These are phyloP conservation scores for Alloteropsis angusta DNA, from an alignment of 202 grass and related monocot species.

Conservation along the genomic window DNA sequence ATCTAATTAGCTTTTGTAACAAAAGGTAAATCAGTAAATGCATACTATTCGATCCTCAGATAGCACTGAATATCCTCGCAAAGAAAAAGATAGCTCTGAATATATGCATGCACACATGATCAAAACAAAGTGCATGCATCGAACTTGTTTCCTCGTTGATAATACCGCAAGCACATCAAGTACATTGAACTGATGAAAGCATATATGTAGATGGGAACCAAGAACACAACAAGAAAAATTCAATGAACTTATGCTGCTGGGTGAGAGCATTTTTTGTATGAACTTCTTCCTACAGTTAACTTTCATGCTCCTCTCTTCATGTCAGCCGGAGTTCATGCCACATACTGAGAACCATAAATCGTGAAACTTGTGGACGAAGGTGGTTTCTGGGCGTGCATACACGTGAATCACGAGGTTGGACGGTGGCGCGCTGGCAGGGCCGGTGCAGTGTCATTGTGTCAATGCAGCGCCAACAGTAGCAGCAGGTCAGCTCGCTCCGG, in stretches of 20 bases:
- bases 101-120: neutral
- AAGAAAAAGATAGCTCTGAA: neutral
- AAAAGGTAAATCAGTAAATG: neutral
- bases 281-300: neutral
- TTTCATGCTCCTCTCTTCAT: neutral
- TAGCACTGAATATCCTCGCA: neutral
- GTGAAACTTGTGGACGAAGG: neutral
- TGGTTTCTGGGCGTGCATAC: neutral
- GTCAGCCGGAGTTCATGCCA: neutral
- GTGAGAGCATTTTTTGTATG: neutral
- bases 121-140: neutral
- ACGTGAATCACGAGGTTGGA: neutral
- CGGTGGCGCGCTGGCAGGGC: neutral
- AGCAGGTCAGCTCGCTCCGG: neutral
- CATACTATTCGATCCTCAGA: neutral
- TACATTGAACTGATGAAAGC: neutral
- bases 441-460: neutral
- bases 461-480: neutral
- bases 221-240: neutral
- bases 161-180: neutral
- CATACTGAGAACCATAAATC: neutral
- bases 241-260: neutral
- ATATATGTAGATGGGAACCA: neutral
- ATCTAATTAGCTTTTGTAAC: neutral
- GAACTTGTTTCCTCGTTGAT: neutral